Evolutionary conservation across 108 stramenopile genomes (phyloP).

Genomic region (Pseudonitzschia pungens): DNA sequence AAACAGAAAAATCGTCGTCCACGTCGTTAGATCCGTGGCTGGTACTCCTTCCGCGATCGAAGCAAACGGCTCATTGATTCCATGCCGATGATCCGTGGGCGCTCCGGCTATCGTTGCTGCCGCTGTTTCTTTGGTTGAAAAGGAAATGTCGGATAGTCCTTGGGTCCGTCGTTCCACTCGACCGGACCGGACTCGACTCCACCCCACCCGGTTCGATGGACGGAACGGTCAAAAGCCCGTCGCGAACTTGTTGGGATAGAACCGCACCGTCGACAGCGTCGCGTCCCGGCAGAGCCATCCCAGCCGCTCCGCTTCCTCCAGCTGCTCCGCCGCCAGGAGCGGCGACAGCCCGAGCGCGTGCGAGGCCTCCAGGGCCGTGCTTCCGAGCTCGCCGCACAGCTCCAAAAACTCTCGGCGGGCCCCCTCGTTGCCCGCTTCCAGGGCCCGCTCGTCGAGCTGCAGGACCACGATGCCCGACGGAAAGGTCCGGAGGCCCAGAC

Average conservation of each 20-base stretch:
- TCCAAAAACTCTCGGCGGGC: conserved; percentile 22
- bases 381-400: conserved; percentile 20
- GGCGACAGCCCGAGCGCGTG: conserved; percentile 65
- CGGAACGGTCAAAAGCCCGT: no score
- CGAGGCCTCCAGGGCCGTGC: conserved; percentile 61
- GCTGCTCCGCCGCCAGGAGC: conserved; percentile 81
- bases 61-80: no score
- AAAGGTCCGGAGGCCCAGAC: conserved; percentile 81
- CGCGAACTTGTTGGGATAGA: conserved; percentile 79
- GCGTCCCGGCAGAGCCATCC: conserved; percentile 84
- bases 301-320: conserved; percentile 74
- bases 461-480: conserved; percentile 84
- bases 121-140: no score
- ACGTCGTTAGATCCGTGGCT: no score
- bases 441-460: conserved; percentile 65
- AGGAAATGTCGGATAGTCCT: no score
- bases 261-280: conserved; percentile 65
- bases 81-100: no score
- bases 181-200: no score
- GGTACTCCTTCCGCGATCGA: no score
- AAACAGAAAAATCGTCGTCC: no score
- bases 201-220: no score
- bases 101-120: no score
- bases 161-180: no score
- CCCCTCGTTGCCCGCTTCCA: neutral